Evolutionary conservation across 768 basidiomycete genomes (phyloP), one percentile per base, ranked within the genome.

Genomic region (Collybiopsis confluens): DNA sequence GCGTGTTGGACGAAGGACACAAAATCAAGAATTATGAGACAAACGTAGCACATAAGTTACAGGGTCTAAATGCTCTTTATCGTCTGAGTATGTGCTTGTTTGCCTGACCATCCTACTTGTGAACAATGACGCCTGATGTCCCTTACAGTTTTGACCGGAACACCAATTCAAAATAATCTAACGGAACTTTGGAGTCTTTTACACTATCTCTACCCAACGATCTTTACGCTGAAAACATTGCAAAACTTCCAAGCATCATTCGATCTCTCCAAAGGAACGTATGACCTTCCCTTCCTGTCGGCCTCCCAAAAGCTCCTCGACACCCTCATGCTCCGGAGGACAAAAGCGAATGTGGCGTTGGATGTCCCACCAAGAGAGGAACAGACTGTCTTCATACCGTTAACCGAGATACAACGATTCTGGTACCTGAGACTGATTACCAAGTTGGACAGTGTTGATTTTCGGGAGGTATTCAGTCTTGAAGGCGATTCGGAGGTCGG

Each of bases 1-100:
- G 78, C 55, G 81, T 83, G 5, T 73, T 85, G 11, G 83, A 85
- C 56, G 83, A 85, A 62, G 83, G 83, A 4, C 88, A 90, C 67
- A 78, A 75, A 60, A 85, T 90, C 69, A 88, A 88, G 70, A 88
- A 88, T 57, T 68, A 80, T 9, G 81, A 79, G 33, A 80, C 80
- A 21, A 75, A 77, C 23, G 58, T 85, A 6, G 67, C 82, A 2
- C 61, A 68, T 52, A 83, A 80, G 45, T 61, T 86, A 11, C 80
- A 81, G 50, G 77, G 80, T 33, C 45, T 83, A n/a, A 76, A 79
- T 15, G 74, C 82, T 16, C 61, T 81, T 51, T 80, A 80, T 66
- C 74, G 86, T 41, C 67, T 89, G 30, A 80, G 80, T 80, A n/a
- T 10, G 69, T 61, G 1, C 10, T 30, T 23, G 10, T 26, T n/a